Conservation (phyloP, 2,329 filamentous ascomycete genomes). For the Diaporthe sp. region DNA sequence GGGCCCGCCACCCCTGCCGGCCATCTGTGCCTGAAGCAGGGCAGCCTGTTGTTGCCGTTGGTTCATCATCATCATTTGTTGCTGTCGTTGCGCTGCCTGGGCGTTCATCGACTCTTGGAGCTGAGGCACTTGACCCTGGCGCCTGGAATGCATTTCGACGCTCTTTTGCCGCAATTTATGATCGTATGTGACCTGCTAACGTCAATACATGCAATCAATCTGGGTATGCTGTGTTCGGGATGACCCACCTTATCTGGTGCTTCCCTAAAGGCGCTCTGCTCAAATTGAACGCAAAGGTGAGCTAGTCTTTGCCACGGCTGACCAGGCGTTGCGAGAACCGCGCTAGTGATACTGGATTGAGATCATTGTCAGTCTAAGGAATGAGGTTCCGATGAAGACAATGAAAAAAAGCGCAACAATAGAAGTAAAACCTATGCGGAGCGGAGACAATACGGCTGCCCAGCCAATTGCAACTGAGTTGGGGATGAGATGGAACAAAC, state of each 20-base stretch:
- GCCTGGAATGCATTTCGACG: slow-evolving; percentile 60
- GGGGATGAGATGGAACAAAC: slow-evolving; percentile 4
- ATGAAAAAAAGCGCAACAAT: background rate
- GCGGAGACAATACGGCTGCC: background rate
- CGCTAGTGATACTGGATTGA: slow-evolving; percentile 60
- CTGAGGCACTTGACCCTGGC: slow-evolving; percentile 60
- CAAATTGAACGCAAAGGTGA: slow-evolving; percentile 55
- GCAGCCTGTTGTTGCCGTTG: slow-evolving; percentile 49
- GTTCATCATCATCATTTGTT: slow-evolving; percentile 33
- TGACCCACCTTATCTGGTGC: slow-evolving; percentile 59
- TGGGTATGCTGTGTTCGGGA: background rate
- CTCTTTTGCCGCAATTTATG: slow-evolving; percentile 56
- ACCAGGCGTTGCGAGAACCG: slow-evolving; percentile 55
- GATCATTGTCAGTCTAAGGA: background rate
- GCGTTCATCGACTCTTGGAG: slow-evolving; percentile 60
- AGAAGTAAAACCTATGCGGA: background rate
- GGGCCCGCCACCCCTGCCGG: slow-evolving; percentile 57
- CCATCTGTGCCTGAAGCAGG: slow-evolving; percentile 61
- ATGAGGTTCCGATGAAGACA: background rate
- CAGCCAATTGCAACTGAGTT: background rate
- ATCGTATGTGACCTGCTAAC: slow-evolving; percentile 60
- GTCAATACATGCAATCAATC: slow-evolving; percentile 37
- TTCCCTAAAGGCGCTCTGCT: slow-evolving; percentile 58
- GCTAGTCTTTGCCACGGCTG: slow-evolving; percentile 54
- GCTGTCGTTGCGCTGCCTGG: slow-evolving; percentile 39